phyloP scores from a whole-genome alignment of 345 rosid species.

The Eucalyptus polybractea region DNA sequence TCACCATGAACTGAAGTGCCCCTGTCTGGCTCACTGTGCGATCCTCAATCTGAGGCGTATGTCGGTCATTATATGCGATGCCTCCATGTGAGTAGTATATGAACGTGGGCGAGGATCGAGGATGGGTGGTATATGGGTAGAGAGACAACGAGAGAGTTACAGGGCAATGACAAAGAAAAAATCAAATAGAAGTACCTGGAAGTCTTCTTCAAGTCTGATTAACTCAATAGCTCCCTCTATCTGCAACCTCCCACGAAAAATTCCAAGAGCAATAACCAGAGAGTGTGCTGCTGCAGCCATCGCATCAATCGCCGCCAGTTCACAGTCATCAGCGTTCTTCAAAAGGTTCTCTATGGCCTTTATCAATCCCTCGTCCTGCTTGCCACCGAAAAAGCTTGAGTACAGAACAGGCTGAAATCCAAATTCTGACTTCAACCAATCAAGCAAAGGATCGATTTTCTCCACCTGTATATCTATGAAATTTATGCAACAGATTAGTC shows the following conservation, averaged over 20 bases:
- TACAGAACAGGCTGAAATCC: conserved; percentile 68
- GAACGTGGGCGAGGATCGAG: not conserved
- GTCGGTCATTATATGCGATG: not conserved
- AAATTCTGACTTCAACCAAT: conserved; percentile 79
- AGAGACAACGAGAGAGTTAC: not conserved
- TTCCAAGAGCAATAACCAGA: conserved; percentile 51
- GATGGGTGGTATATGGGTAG: not conserved
- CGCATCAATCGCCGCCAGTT: conserved; percentile 85
- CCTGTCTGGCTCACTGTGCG: not conserved
- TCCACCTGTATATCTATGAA: conserved; percentile 64
- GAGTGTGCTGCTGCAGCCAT: conserved; percentile 86
- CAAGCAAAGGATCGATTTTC: conserved; percentile 76
- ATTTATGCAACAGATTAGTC: not conserved
- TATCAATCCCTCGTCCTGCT: conserved; percentile 71
- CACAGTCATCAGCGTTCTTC: conserved; percentile 57
- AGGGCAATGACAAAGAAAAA: not conserved
- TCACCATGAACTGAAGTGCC: not conserved
- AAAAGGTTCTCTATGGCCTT: conserved; percentile 53
- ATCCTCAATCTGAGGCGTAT: not conserved
- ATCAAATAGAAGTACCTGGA: conserved; percentile 36
- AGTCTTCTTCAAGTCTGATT: conserved; percentile 92
- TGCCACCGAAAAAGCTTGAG: conserved; percentile 74
- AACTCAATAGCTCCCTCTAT: conserved; percentile 82
- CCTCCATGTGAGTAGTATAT: not conserved
- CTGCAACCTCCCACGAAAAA: conserved; percentile 59